These are phyloP conservation scores for Alternaria sp. DNA, from an alignment of 2,329 filamentous ascomycete species.

Conservation along the genomic window DNA sequence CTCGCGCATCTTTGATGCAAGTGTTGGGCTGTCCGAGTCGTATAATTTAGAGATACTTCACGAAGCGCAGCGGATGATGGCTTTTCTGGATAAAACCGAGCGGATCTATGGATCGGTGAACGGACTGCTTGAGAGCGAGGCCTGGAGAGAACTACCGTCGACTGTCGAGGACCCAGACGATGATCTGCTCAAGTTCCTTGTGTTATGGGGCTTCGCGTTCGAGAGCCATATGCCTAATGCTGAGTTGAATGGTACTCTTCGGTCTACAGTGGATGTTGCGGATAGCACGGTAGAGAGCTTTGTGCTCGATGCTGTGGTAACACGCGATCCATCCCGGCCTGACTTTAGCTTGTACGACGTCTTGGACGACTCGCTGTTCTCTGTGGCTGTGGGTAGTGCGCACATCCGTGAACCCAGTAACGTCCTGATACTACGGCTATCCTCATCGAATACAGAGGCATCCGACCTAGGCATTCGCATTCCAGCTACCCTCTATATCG, in stretches of 20 bases:
- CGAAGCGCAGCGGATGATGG: constrained; percentile 69
- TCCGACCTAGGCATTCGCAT: constrained; percentile 58
- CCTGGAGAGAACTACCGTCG: constrained; percentile 35
- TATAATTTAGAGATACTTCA: constrained; percentile 57
- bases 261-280: constrained; percentile 53
- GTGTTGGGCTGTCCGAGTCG: constrained; percentile 39
- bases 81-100: constrained; percentile 66
- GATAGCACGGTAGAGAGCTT: constrained; percentile 34
- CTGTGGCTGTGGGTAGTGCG: constrained; percentile 32
- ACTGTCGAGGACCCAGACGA: constrained; percentile 44
- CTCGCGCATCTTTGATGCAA: constrained; percentile 60
- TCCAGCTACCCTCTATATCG: constrained; percentile 64
- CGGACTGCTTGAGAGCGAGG: constrained; percentile 57
- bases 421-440: constrained; percentile 61
- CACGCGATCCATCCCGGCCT: constrained; percentile 27
- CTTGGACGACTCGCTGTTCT: constrained; percentile 60
- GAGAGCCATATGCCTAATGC: constrained; percentile 53
- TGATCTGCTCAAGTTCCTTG: constrained; percentile 57
- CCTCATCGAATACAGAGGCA: constrained; percentile 46
- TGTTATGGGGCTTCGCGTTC: constrained; percentile 60
- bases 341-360: constrained; percentile 62
- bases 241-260: constrained; percentile 55
- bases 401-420: constrained; percentile 55
- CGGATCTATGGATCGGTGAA: constrained; percentile 68
- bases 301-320: constrained; percentile 39